Base-by-base conservation (phyloP, 192 early-diverging fungal genomes). In the Chytriomyces sp. region DNA sequence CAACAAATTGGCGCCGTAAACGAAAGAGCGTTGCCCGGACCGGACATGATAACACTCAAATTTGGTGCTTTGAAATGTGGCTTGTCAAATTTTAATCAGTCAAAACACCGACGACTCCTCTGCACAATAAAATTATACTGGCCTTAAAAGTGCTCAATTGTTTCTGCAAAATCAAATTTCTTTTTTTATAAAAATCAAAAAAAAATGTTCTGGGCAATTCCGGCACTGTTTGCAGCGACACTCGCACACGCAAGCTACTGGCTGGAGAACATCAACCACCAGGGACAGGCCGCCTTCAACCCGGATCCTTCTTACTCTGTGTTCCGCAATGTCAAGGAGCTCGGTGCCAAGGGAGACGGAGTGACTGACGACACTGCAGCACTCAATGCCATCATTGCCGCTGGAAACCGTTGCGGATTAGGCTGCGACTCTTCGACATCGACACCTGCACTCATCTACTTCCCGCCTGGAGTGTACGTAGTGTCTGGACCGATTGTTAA, bases 311-410 rank as follows among this genome's bases (percentile, higher is more conserved):
- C 66, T 50, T 82, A 82, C 50, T 4, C 71, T 10, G 80, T 82
- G 2, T 82, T 65, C 23, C 80, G 81, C 45, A 50, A 10, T 67
- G 83, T 84, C 61, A 70, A 81, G 67, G 61, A 46, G 43, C 49
- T 47, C 50, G 83, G 83, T 45, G 83, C 82, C 18, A 84, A 84
- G 66, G 83, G 83, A 43, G 83, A 84, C 68, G 83, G 83, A 46
- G 10, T 13, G 3, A 84, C 83, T 26, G 83, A 84, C 66, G 83
- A 84, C 72, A 84, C 83, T 5, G 68, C 23, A 0, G 81, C 79
- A 8, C 57, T 84, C 28, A 72, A 84, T 48, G 28, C 59, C 7
- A 76, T 65, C n/a, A 46, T 83, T 59, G 68, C 50, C 11, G 20
- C 64, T 45, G 65, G 62, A 28, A 66, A 69, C 20, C 69, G 78